Percentiles rank a stretch among this genome's conserved stretches.
Conservation (phyloP, 345 rosid species). For the Mercurialis annua region DNA sequence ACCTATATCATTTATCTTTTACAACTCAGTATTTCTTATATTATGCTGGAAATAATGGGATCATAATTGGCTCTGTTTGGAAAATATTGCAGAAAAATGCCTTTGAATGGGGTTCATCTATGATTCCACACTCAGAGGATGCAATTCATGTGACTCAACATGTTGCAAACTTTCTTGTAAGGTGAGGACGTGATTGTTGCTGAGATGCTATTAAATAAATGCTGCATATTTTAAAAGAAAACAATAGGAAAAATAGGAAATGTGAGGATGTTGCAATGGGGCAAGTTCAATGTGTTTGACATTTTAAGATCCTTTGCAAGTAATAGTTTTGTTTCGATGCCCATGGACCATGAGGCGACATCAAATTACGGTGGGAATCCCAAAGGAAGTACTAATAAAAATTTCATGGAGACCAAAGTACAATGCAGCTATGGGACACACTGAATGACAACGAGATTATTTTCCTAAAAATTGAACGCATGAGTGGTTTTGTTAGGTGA, state of each 20-base stretch:
- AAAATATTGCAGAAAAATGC: slow-evolving; percentile 75
- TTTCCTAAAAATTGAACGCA: too few relatives aligned
- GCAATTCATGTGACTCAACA: slow-evolving; percentile 88
- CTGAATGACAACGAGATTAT: too few relatives aligned
- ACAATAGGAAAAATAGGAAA: neutral
- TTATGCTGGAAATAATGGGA: neutral
- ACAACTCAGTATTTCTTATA: neutral
- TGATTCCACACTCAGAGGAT: slow-evolving; percentile 86
- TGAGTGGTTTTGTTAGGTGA: neutral
- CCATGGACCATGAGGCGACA: too few relatives aligned
- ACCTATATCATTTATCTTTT: too few relatives aligned
- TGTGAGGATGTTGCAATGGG: too few relatives aligned
- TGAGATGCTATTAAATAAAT: neutral
- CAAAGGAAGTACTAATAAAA: neutral
- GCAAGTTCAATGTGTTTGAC: neutral
- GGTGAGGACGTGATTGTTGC: slow-evolving; percentile 40
- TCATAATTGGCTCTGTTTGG: neutral
- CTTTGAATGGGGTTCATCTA: slow-evolving; percentile 77
- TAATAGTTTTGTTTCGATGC: too few relatives aligned
- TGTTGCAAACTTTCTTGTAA: slow-evolving; percentile 68
- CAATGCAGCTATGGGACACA: too few relatives aligned
- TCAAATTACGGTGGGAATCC: neutral
- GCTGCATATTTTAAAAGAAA: neutral
- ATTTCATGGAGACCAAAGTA: too few relatives aligned
- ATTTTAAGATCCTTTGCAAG: neutral